Percentiles rank a stretch among this genome's conserved stretches.
Conservation (phyloP, 768 basidiomycete genomes). For the Leccinum rimulosum region DNA sequence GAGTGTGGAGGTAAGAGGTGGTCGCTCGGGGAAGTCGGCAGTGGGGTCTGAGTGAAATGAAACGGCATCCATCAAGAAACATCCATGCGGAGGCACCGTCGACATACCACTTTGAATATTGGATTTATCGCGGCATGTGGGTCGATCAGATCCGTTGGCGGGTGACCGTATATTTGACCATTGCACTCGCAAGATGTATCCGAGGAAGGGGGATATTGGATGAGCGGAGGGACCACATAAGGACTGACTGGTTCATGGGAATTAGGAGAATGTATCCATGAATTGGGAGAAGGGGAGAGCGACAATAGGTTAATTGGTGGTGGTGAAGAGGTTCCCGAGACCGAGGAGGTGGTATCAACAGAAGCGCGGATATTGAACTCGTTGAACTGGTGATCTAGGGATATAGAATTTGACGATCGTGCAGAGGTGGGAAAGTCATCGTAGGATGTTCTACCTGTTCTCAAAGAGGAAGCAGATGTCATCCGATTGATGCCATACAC, state of each 20-base stretch:
- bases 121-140: constrained; percentile 77
- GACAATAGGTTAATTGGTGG: constrained; percentile 75
- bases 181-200: constrained; percentile 50
- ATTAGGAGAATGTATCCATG: constrained; percentile 50
- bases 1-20: constrained; percentile 42
- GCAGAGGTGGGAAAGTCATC: constrained; percentile 72
- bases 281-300: constrained; percentile 61
- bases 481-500: constrained; percentile 69
- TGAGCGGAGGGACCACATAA: constrained; percentile 37
- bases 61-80: constrained; percentile 7
- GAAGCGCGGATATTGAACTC: constrained; percentile 75
- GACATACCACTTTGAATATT: constrained; percentile 87
- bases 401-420: constrained; percentile 78
- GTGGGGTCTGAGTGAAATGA: constrained; percentile 44
- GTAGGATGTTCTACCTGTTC: constrained; percentile 53
- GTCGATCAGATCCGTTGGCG: constrained; percentile 58
- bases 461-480: constrained; percentile 72
- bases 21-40: constrained; percentile 44
- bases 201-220: constrained; percentile 39
- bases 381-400: constrained; percentile 71
- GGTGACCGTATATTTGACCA: constrained; percentile 50
- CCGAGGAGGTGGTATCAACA: constrained; percentile 53
- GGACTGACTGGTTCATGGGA: constrained; percentile 39
- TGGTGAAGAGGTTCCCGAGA: constrained; percentile 68
- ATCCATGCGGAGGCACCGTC: background rate